Evolutionary conservation across 257 asterid genomes (phyloP).

Genomic region (Solanum gandarillasii): DNA sequence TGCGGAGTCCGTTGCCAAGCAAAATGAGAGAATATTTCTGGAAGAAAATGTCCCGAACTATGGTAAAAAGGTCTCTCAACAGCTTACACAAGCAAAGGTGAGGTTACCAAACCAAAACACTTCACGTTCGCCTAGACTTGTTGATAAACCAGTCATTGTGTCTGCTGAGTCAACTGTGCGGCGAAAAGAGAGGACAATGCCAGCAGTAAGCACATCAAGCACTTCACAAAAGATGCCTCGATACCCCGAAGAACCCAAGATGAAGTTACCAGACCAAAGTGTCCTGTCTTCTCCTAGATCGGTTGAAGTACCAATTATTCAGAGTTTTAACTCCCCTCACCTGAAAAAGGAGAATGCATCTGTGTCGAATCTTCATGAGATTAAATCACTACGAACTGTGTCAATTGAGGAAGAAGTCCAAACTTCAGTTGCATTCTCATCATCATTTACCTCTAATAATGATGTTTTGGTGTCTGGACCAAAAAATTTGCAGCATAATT

Average conservation of each 20-base stretch:
- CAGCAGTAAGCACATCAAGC: slow-evolving; percentile 11
- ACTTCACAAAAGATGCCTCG: slow-evolving; percentile 4
- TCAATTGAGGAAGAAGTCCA: slow-evolving; percentile 20
- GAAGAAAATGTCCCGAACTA: not conserved
- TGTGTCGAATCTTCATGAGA: slow-evolving; percentile 13
- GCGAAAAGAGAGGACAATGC: slow-evolving; percentile 5
- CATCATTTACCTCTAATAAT: slow-evolving; percentile 8
- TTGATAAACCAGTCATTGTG: slow-evolving; percentile 5
- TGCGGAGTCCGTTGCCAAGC: not conserved
- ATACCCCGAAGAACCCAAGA: slow-evolving; percentile 3
- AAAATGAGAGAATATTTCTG: not conserved
- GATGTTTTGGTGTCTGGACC: slow-evolving; percentile 14
- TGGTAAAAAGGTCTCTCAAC: not conserved
- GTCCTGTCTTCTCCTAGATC: not conserved
- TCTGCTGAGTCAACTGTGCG: slow-evolving; percentile 6
- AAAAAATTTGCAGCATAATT: slow-evolving; percentile 17
- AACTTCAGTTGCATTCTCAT: slow-evolving; percentile 7
- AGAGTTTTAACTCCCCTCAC: slow-evolving; percentile 1
- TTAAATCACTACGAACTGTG: slow-evolving; percentile 3
- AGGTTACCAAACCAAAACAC: slow-evolving; percentile 10
- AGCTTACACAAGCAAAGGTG: not conserved
- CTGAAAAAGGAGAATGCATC: slow-evolving; percentile 9
- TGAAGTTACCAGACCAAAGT: slow-evolving; percentile 4
- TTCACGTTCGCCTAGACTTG: slow-evolving; percentile 15
- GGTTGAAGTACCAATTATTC: not conserved